Evolutionary conservation across 768 basidiomycete species (phyloP).

Genomic region (Dendrothele bispora): DNA sequence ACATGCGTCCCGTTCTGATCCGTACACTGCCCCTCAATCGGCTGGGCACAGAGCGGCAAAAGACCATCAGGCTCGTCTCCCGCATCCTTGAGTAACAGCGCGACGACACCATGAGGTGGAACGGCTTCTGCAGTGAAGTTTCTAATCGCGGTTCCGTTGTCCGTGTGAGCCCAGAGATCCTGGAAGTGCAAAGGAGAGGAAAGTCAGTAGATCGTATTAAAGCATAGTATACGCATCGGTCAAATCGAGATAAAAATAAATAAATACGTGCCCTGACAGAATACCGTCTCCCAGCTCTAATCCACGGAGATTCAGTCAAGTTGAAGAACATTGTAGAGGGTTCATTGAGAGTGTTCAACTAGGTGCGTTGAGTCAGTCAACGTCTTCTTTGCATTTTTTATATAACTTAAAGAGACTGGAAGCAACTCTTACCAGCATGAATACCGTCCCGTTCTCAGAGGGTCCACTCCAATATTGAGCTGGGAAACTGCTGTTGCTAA

Average conservation of each 20-base stretch:
- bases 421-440: constrained; percentile 54
- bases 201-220: background rate
- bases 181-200: constrained; percentile 19
- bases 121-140: constrained; percentile 46
- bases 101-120: constrained; percentile 57
- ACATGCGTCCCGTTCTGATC: constrained; percentile 62
- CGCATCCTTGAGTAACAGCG: constrained; percentile 48
- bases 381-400: too few relatives aligned
- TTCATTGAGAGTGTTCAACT: constrained; percentile 58
- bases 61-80: constrained; percentile 50
- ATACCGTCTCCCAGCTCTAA: constrained; percentile 62
- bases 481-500: constrained; percentile 44
- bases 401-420: background rate
- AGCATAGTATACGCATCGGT: background rate
- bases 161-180: constrained; percentile 59
- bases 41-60: constrained; percentile 49
- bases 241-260: background rate
- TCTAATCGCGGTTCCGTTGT: constrained; percentile 53
- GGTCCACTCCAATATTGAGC: constrained; percentile 69
- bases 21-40: constrained; percentile 62
- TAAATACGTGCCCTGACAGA: constrained; percentile 47
- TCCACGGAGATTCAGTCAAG: constrained; percentile 65
- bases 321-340: constrained; percentile 55
- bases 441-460: constrained; percentile 55
- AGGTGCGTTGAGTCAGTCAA: too few relatives aligned